phyloP scores from a whole-genome alignment of 495 filamentous ascomycete genomes.

The Saxophila tyrrhenica region DNA sequence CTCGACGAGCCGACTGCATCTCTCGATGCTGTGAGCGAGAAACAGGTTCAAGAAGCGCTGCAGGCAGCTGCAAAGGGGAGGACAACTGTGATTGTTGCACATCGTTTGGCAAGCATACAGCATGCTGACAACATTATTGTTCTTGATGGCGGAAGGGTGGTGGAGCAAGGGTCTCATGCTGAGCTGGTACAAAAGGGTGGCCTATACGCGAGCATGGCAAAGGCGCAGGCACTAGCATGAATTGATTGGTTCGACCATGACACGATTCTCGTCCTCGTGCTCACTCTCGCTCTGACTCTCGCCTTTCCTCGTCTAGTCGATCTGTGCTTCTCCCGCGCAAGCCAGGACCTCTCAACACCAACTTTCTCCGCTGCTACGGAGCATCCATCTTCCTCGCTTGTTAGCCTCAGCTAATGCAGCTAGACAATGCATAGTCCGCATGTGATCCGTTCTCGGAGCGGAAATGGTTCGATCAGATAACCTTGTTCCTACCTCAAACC shows the following conservation, averaged over 20 bases:
- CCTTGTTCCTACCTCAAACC: too few species aligned
- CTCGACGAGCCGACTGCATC: slow-evolving; percentile 24
- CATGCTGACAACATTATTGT: slow-evolving; percentile 24
- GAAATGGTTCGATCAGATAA: too few species aligned
- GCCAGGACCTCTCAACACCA: too few species aligned
- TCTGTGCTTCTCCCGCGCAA: too few species aligned
- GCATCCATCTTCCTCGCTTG: too few species aligned
- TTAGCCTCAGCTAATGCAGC: too few species aligned
- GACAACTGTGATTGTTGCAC: slow-evolving; percentile 24
- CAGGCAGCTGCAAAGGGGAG: slow-evolving; percentile 10
- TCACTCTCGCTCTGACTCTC: too few species aligned
- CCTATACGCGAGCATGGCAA: slow-evolving; percentile 23
- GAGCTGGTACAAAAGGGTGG: slow-evolving; percentile 19
- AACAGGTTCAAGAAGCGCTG: slow-evolving; percentile 14
- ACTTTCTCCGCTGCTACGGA: too few species aligned
- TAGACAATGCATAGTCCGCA: too few species aligned
- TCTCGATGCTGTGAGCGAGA: slow-evolving; percentile 22
- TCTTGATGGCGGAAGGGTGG: slow-evolving; percentile 19
- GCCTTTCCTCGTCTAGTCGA: too few species aligned
- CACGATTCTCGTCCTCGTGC: too few species aligned
- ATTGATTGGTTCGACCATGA: neutral
- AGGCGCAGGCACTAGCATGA: slow-evolving; percentile 16
- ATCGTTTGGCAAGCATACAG: slow-evolving; percentile 22
- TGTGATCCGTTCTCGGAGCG: too few species aligned
- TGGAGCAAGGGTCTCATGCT: slow-evolving; percentile 21